Evolutionary conservation across 164 flowering plant species (phyloP).

Genomic region (Protea cynaroides): DNA sequence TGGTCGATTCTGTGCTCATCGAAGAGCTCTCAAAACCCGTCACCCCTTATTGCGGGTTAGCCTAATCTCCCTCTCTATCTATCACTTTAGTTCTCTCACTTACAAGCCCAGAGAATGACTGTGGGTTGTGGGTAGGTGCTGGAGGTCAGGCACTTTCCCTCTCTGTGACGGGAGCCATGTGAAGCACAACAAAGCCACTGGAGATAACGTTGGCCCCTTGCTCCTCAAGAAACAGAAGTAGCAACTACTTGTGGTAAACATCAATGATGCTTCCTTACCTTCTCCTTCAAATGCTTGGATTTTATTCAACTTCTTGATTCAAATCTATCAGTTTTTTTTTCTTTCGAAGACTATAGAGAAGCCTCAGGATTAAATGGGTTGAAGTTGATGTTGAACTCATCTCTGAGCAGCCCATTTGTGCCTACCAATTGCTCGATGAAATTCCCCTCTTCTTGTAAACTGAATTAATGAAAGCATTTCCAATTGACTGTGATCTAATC

Average conservation of each 20-base stretch:
- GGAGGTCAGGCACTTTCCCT: slow-evolving; percentile 95
- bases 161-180: slow-evolving; percentile 76
- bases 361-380: no score
- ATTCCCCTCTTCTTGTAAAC: no score
- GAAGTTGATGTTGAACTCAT: no score
- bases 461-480: no score
- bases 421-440: no score
- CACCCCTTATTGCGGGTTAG: slow-evolving; percentile 88
- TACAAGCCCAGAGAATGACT: neutral
- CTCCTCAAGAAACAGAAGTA: slow-evolving; percentile 60
- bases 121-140: slow-evolving; percentile 45
- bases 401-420: no score
- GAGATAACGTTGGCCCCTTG: slow-evolving; percentile 92
- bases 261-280: no score
- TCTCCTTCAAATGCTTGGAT: no score
- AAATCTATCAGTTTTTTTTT: no score
- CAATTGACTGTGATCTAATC: no score
- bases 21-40: slow-evolving; percentile 79
- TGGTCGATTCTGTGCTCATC: slow-evolving; percentile 74
- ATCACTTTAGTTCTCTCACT: neutral
- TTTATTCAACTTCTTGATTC: no score
- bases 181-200: slow-evolving; percentile 92
- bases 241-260: neutral
- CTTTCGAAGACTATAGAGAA: no score
- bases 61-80: neutral